Evolutionary conservation across 495 filamentous ascomycete species (phyloP).

Genomic region (Penicillium canescens): DNA sequence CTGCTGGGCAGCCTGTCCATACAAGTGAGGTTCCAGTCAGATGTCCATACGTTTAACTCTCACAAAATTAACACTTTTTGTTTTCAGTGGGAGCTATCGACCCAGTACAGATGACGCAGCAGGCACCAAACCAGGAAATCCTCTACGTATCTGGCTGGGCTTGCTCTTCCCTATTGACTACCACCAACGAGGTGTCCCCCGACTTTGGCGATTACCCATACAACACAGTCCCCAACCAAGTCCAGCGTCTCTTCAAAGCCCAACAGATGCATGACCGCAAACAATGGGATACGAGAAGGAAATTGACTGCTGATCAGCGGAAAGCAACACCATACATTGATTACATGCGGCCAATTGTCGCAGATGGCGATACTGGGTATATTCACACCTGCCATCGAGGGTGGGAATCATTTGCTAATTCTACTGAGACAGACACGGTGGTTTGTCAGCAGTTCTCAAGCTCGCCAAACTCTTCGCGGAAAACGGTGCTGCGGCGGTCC

Average conservation of each 20-base stretch:
- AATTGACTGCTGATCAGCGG: constrained; percentile 70
- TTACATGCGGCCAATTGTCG: constrained; percentile 91
- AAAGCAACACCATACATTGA: constrained; percentile 79
- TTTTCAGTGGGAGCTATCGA: constrained; percentile 90
- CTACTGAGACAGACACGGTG: constrained; percentile 59
- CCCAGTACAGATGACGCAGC: constrained; percentile 98
- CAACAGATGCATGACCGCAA: constrained; percentile 96
- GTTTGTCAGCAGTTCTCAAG: constrained; percentile 89
- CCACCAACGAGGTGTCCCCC: constrained; percentile 93
- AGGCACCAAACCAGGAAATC: constrained; percentile 92
- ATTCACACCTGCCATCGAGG: constrained; percentile 9
- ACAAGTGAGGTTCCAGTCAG: constrained; percentile 59
- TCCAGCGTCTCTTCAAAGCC: constrained; percentile 92
- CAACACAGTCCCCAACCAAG: constrained; percentile 97
- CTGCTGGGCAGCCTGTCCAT: constrained; percentile 82
- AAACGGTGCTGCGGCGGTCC: constrained; percentile 92
- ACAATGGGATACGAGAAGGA: constrained; percentile 82
- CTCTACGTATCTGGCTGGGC: constrained; percentile 97
- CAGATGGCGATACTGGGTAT: constrained; percentile 94
- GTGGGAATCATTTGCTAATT: constrained; percentile 1
- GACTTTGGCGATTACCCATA: constrained; percentile 99
- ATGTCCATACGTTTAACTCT: neutral
- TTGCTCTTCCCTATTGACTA: constrained; percentile 87
- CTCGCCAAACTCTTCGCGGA: constrained; percentile 98
- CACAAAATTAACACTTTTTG: constrained; percentile 9